phyloP scores from a whole-genome alignment of 345 rosid genomes.

The Eucalyptus erythrocorys region DNA sequence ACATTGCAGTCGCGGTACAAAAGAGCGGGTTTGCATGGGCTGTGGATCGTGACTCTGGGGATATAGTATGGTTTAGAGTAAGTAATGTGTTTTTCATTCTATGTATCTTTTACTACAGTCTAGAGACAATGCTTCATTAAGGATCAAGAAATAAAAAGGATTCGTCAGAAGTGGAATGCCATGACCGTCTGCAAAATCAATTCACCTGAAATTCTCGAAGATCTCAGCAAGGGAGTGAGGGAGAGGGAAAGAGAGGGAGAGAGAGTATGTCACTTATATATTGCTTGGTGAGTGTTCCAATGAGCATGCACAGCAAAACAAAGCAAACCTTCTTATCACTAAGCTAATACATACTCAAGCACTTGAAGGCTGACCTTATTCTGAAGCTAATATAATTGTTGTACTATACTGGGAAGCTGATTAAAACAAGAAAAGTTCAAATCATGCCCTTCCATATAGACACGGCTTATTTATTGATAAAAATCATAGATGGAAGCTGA shows the following conservation, averaged over 20 bases:
- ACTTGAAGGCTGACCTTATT: not conserved
- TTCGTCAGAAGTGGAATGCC: not conserved
- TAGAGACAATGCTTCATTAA: not conserved
- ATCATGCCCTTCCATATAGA: too few species aligned
- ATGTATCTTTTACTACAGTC: not conserved
- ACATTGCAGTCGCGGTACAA: slow-evolving; percentile 3
- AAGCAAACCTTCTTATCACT: not conserved
- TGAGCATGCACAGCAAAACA: not conserved
- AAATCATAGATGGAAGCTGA: not conserved
- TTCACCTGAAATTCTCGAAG: not conserved
- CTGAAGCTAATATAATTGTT: too few species aligned
- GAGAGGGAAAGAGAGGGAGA: too few species aligned
- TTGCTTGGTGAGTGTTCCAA: not conserved
- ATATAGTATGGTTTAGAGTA: slow-evolving; percentile 25
- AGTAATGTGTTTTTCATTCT: not conserved
- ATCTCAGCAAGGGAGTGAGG: not conserved
- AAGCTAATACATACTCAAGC: not conserved
- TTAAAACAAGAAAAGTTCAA: too few species aligned
- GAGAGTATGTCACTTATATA: not conserved
- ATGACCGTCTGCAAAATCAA: not conserved
- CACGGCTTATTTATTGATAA: too few species aligned
- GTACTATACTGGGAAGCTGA: too few species aligned
- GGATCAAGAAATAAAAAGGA: not conserved
- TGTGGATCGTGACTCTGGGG: slow-evolving; percentile 24
- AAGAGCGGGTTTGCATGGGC: slow-evolving; percentile 16